A percentile compares a stretch with the other conserved stretches of the same genome.
Conservation (phyloP, 345 rosid genomes). For the Lenwebbia sp. region DNA sequence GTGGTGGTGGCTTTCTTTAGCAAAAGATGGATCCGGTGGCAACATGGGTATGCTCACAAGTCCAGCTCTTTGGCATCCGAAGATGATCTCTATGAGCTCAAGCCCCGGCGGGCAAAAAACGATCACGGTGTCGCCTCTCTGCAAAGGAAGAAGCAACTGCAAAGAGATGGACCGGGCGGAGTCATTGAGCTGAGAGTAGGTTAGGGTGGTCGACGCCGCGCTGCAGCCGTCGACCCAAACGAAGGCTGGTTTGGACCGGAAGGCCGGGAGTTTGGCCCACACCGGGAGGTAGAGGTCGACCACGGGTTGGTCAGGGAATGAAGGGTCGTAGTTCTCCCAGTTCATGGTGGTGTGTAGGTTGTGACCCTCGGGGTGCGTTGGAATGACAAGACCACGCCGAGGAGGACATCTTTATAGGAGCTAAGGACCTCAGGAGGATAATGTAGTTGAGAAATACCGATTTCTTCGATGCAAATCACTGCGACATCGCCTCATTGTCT, state of each 20-base stretch:
- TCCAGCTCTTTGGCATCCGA: slow-evolving; percentile 56
- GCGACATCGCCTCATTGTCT: not conserved
- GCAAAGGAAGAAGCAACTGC: slow-evolving; percentile 7
- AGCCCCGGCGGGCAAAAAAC: slow-evolving; percentile 44
- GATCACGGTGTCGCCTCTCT: slow-evolving; percentile 30
- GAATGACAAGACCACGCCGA: not conserved
- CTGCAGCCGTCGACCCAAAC: slow-evolving; percentile 23
- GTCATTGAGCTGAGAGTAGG: slow-evolving; percentile 31
- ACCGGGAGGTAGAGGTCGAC: slow-evolving; percentile 48
- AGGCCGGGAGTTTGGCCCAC: slow-evolving; percentile 41
- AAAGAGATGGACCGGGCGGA: slow-evolving; percentile 28
- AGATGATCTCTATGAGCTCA: slow-evolving; percentile 34
- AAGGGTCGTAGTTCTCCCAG: slow-evolving; percentile 42
- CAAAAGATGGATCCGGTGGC: slow-evolving; percentile 35
- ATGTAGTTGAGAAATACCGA: not conserved
- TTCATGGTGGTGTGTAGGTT: slow-evolving; percentile 5
- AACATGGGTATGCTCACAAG: slow-evolving; percentile 32
- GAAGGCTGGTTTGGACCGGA: slow-evolving; percentile 34
- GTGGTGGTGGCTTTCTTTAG: slow-evolving; percentile 21
- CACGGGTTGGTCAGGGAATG: slow-evolving; percentile 53
- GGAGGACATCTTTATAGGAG: not conserved
- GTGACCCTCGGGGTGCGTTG: not conserved
- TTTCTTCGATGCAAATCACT: not conserved
- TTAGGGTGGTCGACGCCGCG: slow-evolving; percentile 4
- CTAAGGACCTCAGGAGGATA: not conserved